A percentile compares a stretch with the other conserved stretches of the same genome.
Evolutionary conservation across 148 eudicot genomes (phyloP).

Genomic region (Vaccinium vitisidaea): DNA sequence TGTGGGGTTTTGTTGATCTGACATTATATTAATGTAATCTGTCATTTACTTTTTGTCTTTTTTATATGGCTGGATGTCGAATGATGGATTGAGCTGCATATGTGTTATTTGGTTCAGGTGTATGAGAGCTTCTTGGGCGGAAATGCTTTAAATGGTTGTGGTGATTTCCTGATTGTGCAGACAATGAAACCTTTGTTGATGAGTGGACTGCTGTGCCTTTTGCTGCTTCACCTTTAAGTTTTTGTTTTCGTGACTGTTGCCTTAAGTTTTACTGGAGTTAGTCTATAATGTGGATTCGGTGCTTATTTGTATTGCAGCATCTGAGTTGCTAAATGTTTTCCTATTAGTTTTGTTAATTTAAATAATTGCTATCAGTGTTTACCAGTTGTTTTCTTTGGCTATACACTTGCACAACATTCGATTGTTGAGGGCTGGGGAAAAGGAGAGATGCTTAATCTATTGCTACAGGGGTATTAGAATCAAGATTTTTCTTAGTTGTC

Average conservation of each 20-base stretch:
- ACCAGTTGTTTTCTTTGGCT: background rate
- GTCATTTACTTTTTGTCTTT: slow-evolving; percentile 10
- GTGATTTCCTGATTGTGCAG: slow-evolving; percentile 87
- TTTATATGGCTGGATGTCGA: slow-evolving; percentile 35
- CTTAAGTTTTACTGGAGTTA: slow-evolving; percentile 25
- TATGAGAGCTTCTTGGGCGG: slow-evolving; percentile 87
- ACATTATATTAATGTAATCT: background rate
- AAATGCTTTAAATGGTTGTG: slow-evolving; percentile 90
- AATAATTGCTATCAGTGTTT: background rate
- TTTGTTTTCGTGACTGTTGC: slow-evolving; percentile 36
- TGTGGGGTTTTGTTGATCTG: background rate
- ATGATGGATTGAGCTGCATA: slow-evolving; percentile 58
- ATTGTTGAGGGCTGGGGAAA: background rate
- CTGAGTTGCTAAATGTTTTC: slow-evolving; percentile 3
- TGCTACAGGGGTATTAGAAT: background rate
- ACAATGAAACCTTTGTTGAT: slow-evolving; percentile 80
- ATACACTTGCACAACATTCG: background rate
- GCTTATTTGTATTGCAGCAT: slow-evolving; percentile 15
- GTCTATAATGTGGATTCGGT: slow-evolving; percentile 19
- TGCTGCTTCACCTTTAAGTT: slow-evolving; percentile 60
- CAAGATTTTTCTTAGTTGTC: background rate
- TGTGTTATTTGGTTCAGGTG: slow-evolving; percentile 91
- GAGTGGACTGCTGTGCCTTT: slow-evolving; percentile 76
- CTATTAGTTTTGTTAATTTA: background rate
- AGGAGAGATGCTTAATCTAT: background rate